Percentiles rank a stretch among this genome's conserved stretches.
These are phyloP conservation scores for Barnettozyma sp. DNA, from an alignment of 805 yeast genomes.

Conservation along the genomic window DNA sequence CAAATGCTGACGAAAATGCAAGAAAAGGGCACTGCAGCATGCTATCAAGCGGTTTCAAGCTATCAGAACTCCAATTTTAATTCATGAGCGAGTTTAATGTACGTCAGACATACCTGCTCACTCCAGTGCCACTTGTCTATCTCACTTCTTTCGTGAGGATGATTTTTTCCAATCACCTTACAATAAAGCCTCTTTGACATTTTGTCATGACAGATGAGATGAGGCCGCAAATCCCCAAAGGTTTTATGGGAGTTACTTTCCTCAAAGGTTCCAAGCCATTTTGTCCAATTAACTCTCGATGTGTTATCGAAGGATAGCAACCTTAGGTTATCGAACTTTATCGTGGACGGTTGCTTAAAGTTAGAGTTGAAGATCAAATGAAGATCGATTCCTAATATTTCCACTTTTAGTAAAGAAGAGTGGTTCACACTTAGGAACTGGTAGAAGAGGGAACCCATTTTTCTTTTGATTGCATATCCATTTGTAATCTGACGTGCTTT, in stretches of 20 bases:
- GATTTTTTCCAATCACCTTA: conserved; percentile 4
- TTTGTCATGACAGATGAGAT: conserved; percentile 18
- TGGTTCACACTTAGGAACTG: conserved; percentile 6
- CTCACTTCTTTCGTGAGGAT: conserved; percentile 1
- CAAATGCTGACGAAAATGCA: too few species aligned
- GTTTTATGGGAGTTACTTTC: conserved; percentile 8
- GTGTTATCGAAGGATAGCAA: conserved; percentile 24
- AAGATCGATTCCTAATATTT: conserved; percentile 18
- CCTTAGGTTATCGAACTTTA: conserved; percentile 18
- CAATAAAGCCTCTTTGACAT: conserved; percentile 14
- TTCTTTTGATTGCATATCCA: background rate
- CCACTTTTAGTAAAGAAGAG: conserved; percentile 12
- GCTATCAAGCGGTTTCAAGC: too few species aligned
- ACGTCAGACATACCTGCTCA: conserved; percentile 6
- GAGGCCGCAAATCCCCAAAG: conserved; percentile 9
- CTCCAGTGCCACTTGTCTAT: conserved; percentile 8
- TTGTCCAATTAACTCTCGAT: conserved; percentile 13
- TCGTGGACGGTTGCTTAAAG: background rate
- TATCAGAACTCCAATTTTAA: conserved; percentile 6
- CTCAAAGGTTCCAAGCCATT: conserved; percentile 21
- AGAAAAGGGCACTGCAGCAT: too few species aligned
- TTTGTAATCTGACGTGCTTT: background rate
- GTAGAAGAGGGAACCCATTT: conserved; percentile 7
- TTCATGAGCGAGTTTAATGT: conserved; percentile 1
- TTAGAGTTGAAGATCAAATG: conserved; percentile 14